Percentiles rank a stretch among this genome's conserved stretches.
These are phyloP conservation scores for Candolleomyces efflorescens DNA, from an alignment of 768 basidiomycete species.

Conservation along the genomic window DNA sequence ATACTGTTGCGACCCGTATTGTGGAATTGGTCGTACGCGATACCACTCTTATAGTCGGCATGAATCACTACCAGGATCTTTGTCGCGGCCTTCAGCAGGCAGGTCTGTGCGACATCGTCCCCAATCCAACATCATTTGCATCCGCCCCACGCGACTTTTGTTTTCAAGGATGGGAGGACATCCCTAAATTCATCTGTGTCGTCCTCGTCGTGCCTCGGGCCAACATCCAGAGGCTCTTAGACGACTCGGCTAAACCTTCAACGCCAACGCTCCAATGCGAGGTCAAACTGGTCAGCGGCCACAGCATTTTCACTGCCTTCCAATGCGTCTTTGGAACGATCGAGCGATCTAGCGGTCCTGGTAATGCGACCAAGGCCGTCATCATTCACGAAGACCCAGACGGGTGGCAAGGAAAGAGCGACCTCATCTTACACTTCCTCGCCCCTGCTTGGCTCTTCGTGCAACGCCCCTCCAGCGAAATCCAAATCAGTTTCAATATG, in stretches of 20 bases:
- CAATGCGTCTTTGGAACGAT: conserved; percentile 30
- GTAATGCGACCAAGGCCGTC: conserved; percentile 7
- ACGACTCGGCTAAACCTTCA: conserved; percentile 14
- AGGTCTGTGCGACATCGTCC: conserved; percentile 25
- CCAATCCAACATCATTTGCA: background rate
- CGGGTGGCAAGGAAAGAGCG: conserved; percentile 28
- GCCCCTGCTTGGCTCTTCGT: conserved; percentile 28
- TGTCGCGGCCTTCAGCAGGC: conserved; percentile 38
- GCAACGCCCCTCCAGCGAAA: conserved; percentile 8
- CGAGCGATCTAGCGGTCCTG: background rate
- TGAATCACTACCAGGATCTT: conserved; percentile 41
- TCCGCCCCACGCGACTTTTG: conserved; percentile 9
- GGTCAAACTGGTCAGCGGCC: conserved; percentile 8
- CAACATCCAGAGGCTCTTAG: conserved; percentile 17
- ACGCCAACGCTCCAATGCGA: conserved; percentile 35
- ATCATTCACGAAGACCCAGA: conserved; percentile 26
- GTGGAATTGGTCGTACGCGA: conserved; percentile 20
- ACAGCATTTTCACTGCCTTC: conserved; percentile 30
- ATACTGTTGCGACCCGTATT: conserved; percentile 30
- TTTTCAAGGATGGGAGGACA: conserved; percentile 23
- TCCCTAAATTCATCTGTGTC: conserved; percentile 30
- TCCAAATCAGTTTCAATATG: conserved; percentile 23
- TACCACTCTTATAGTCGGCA: conserved; percentile 19
- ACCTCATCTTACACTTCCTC: conserved; percentile 32
- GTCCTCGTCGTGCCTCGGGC: conserved; percentile 33